Evolutionary conservation across 2,329 filamentous ascomycete species (phyloP).

Genomic region (Calonectria pauciramosa): DNA sequence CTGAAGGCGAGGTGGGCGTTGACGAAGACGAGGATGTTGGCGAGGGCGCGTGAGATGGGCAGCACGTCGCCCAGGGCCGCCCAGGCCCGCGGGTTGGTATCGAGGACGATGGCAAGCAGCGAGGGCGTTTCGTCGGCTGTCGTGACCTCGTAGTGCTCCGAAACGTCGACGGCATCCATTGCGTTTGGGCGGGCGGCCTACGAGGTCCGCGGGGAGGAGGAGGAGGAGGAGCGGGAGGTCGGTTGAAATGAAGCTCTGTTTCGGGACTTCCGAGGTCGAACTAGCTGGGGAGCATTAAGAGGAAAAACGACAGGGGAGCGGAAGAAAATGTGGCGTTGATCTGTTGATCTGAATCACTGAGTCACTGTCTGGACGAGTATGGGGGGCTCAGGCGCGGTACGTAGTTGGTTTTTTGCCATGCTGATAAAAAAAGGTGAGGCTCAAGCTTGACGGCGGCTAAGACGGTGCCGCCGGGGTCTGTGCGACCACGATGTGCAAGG

Average conservation of each 20-base stretch:
- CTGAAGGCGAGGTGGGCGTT: slow-evolving; percentile 97
- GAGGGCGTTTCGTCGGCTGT: slow-evolving; percentile 76
- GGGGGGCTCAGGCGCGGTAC: not conserved
- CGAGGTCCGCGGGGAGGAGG: slow-evolving; percentile 46
- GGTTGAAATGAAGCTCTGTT: slow-evolving; percentile 6
- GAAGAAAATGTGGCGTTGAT: not conserved
- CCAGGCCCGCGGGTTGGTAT: slow-evolving; percentile 98
- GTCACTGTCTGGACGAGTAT: not conserved
- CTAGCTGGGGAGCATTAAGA: not conserved
- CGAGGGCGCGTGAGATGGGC: slow-evolving; percentile 85
- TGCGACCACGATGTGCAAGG: slow-evolving; percentile 1
- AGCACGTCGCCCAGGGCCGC: slow-evolving; percentile 80
- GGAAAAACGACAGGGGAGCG: not conserved
- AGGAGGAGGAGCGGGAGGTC: not conserved
- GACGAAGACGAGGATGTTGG: slow-evolving; percentile 93
- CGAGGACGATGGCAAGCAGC: slow-evolving; percentile 90
- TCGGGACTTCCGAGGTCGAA: not conserved
- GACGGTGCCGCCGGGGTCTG: slow-evolving; percentile 9
- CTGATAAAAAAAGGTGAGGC: slow-evolving; percentile 20
- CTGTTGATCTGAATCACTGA: slow-evolving; percentile 11
- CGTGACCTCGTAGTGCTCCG: slow-evolving; percentile 71
- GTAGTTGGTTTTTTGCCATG: not conserved
- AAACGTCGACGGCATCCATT: slow-evolving; percentile 70
- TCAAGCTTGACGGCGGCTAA: slow-evolving; percentile 28
- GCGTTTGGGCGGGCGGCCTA: slow-evolving; percentile 46